phyloP scores from a whole-genome alignment of 2,329 filamentous ascomycete genomes.

The Ceratocystis albifundus region DNA sequence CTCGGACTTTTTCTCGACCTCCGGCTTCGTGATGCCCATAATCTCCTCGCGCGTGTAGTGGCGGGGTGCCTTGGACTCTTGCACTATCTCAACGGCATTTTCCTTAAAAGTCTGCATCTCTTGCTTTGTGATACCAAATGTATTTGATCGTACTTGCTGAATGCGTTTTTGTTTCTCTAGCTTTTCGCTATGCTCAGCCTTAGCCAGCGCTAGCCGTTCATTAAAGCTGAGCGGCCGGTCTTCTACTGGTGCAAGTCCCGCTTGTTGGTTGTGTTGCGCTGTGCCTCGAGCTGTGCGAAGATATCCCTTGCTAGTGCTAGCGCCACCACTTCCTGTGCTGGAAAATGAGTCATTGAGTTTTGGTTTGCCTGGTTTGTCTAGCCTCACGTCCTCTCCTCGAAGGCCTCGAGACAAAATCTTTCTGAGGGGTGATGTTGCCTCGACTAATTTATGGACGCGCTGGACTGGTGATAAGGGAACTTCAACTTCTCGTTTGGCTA shows the following conservation, averaged over 20 bases:
- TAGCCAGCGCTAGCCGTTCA: constrained; percentile 67
- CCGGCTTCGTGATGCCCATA: constrained; percentile 32
- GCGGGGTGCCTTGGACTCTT: constrained; percentile 37
- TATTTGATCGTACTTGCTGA: constrained; percentile 41
- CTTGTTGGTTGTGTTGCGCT: constrained; percentile 9
- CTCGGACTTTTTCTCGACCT: constrained; percentile 37
- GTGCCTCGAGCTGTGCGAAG: constrained; percentile 18
- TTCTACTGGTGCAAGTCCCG: constrained; percentile 8
- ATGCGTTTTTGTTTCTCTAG: constrained; percentile 43
- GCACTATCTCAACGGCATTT: constrained; percentile 44
- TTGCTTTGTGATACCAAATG: constrained; percentile 46
- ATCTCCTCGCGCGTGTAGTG: constrained; percentile 55
- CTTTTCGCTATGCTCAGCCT: constrained; percentile 42
- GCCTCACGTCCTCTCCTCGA: constrained; percentile 18
- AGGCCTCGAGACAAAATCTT: constrained; percentile 19
- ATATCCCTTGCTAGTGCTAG: constrained; percentile 8
- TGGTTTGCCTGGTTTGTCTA: constrained; percentile 14
- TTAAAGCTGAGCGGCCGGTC: constrained; percentile 55
- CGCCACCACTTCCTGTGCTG: constrained; percentile 6
- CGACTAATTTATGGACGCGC: constrained; percentile 19
- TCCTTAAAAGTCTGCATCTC: constrained; percentile 51
- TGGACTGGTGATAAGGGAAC: constrained; percentile 21
- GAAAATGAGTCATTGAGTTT: constrained; percentile 14
- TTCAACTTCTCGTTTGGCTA: constrained; percentile 14
- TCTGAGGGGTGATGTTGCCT: constrained; percentile 20